Evolutionary conservation across 768 basidiomycete species (phyloP), one percentile per base, ranked within the genome.

Genomic region (Tylopilus subfusipes): DNA sequence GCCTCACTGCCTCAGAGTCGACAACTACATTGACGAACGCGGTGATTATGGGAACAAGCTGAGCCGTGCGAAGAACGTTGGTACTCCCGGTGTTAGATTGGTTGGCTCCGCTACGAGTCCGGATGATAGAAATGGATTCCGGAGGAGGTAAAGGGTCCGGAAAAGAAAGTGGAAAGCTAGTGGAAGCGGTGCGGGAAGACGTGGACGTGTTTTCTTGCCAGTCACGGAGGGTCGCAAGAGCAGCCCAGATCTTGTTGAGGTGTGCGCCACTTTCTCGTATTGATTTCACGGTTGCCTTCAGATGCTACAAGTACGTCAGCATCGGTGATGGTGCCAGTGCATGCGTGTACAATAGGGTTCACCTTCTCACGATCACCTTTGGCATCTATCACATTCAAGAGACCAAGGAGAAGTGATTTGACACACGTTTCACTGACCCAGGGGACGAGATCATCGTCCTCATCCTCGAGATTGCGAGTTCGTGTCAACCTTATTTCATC

Each of bases 341-440:
- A 18, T 21, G 38, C 11, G 29, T 38, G 14, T 29, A 29, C 11
- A 48, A 30, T 25, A n/a, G 13, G 24, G 33, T 34, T 13, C 27
- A 75, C 70, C 21, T 72, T 69, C 6, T 63, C 69, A 14, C 74
- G 73, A 33, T 75, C 73, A 48, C 76, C 76, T 52, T 75, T 73
- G 8, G 72, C 76, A 45, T 71, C 65, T 24, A 88, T 64, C 50
- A 86, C 64, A 11, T 77, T 78, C 43, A 92, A 70, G 11, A 91
- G 72, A 12, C 82, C 82, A 9, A 84, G 50, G n/a, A 90, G 62
- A 31, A 91, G 71, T 1, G 85, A 76, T 60, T 82, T 87, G 31
- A 82, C 68, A 56, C 86, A 87, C 1, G 74, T 66, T 59, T 89
- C 87, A 64, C 80, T 81, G 45, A 87, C 78, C 88, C 88, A 90